Evolutionary conservation across 2,329 filamentous ascomycete genomes (phyloP).

Genomic region (Tolypocladium capitatum): DNA sequence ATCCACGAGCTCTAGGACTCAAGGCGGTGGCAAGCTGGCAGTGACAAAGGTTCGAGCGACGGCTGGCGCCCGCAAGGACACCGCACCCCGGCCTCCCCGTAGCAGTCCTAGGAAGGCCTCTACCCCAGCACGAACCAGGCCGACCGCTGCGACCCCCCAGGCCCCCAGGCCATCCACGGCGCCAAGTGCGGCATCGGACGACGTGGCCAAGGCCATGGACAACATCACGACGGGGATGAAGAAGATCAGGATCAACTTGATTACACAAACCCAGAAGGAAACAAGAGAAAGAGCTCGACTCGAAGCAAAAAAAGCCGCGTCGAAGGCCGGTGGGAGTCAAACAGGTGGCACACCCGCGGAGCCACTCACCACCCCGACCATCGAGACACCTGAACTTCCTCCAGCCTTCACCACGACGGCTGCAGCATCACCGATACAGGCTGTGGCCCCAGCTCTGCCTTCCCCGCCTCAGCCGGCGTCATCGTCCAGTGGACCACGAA

Average conservation of each 20-base stretch:
- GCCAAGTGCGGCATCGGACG: constrained; percentile 3
- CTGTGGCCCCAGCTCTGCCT: constrained; percentile 1
- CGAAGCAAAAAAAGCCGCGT: constrained; percentile 9
- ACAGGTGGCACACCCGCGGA: neutral
- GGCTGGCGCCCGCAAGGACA: constrained; percentile 29
- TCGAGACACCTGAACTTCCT: neutral
- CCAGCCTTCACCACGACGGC: too few species aligned
- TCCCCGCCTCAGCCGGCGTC: constrained; percentile 11
- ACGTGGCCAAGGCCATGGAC: constrained; percentile 31
- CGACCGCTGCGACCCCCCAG: constrained; percentile 4
- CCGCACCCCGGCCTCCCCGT: constrained; percentile 17
- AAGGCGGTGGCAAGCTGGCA: constrained; percentile 27
- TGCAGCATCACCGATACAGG: neutral
- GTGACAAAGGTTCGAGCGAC: constrained; percentile 48
- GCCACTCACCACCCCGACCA: neutral
- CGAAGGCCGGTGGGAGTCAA: neutral
- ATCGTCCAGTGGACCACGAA: constrained; percentile 11
- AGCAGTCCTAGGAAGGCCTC: constrained; percentile 22
- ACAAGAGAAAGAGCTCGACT: constrained; percentile 27
- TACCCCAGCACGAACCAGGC: constrained; percentile 6
- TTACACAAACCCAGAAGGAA: constrained; percentile 45
- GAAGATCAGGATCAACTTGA: constrained; percentile 48
- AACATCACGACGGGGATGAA: constrained; percentile 45
- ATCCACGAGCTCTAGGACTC: constrained; percentile 26
- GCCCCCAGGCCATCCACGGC: constrained; percentile 4